Evolutionary conservation across 495 filamentous ascomycete species (phyloP), one percentile per base, ranked within the genome.

Genomic region (Pyrenula massariospora): DNA sequence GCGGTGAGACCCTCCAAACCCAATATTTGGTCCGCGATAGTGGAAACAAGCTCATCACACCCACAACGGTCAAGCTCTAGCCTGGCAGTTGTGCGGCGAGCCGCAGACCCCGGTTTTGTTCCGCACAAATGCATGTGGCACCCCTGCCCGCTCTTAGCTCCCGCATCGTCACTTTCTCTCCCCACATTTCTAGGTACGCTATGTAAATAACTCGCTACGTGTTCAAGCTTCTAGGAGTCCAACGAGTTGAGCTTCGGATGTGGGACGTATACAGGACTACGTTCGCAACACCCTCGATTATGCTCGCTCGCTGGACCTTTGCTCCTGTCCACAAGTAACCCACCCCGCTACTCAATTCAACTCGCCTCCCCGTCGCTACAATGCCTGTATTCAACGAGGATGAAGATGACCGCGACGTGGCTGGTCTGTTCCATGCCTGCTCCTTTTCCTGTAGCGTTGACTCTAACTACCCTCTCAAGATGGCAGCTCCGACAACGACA

Each of bases 401-500:
- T 22, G 77, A 83, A 42, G 76, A 80, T 59, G 80, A 84, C 55
- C 71, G 79, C 23, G 76, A 80, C 61, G 65, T 77, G 60, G 75
- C 69, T 61, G 79, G 78, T 78, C 54, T 19, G 54, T n/a, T n/a
- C n/a, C 22, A 23, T 52, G 24, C 50, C 1, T n/a, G 15, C 12
- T 20, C 31, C 63, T 70, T 56, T 68, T 47, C 58, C 57, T 36
- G 60, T 25, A 21, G 24, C 19, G 58, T 50, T 49, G 25, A 36
- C 42, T 51, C 53, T 12, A 24, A 25, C n/a, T 65, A 77, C 74
- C 70, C 54, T 83, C 82, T 25, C 83, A 78, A 58, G 80, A 81
- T 60, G 81, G 72, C 58, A 85, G 81, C 66, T 87, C 84, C 5
- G 84, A 88, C 57, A 86, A 87, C 58, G 84, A 88, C 24, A 78